phyloP scores from a whole-genome alignment of 1,284 basidiomycete species.

The Mycena sp. region DNA sequence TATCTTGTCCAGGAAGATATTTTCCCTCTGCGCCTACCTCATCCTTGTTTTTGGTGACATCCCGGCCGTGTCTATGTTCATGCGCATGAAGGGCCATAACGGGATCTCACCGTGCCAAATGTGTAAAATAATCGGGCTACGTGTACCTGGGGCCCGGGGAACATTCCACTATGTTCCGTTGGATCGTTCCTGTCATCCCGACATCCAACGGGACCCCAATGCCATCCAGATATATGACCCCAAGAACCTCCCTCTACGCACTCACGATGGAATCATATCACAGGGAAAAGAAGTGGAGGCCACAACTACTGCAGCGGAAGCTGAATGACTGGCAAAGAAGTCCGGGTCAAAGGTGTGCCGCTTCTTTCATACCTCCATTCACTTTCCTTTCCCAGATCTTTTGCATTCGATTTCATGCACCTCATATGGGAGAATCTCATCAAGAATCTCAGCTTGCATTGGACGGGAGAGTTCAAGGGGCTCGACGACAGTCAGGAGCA shows the following conservation, averaged over 20 bases:
- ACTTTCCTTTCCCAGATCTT: constrained; percentile 50
- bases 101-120: no score
- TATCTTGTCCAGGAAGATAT: constrained; percentile 32
- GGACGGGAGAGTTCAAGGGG: constrained; percentile 51
- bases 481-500: constrained; percentile 42
- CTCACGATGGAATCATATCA: constrained; percentile 42
- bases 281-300: constrained; percentile 41
- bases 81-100: no score
- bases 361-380: constrained; percentile 45
- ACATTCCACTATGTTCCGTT: no score
- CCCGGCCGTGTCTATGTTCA: no score
- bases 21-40: constrained; percentile 49
- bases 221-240: constrained; percentile 42
- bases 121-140: no score
- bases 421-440: constrained; percentile 53
- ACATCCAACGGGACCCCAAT: neutral
- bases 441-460: constrained; percentile 49
- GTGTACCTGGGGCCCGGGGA: no score
- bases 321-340: constrained; percentile 40
- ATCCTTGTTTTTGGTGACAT: constrained; percentile 56
- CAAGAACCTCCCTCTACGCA: constrained; percentile 47
- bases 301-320: constrained; percentile 34
- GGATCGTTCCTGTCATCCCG: no score
- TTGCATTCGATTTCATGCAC: constrained; percentile 61
- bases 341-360: constrained; percentile 54